Percentiles rank a stretch among this genome's conserved stretches.
These are phyloP conservation scores for Hypomyces perniciosus DNA, from an alignment of 2,329 filamentous ascomycete genomes.

Conservation along the genomic window DNA sequence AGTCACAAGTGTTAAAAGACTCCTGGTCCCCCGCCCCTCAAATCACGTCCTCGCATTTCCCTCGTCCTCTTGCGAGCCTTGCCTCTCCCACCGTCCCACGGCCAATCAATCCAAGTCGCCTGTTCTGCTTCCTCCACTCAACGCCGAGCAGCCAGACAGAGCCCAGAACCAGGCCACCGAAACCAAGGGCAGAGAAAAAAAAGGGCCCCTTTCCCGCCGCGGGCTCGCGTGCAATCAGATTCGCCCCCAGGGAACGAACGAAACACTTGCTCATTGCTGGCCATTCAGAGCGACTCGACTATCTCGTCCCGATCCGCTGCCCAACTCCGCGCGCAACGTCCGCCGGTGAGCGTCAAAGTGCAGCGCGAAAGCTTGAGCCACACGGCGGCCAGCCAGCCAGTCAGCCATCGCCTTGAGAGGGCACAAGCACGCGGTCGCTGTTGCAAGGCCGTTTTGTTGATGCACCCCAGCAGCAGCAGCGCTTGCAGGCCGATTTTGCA, in stretches of 20 bases:
- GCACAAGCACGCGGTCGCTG: not conserved
- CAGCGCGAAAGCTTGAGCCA: not conserved
- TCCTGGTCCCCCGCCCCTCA: conserved; percentile 40
- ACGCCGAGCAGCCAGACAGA: conserved; percentile 11
- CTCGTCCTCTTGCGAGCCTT: conserved; percentile 33
- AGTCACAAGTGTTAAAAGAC: conserved; percentile 43
- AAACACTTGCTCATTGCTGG: conserved; percentile 16
- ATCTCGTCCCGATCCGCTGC: conserved; percentile 16
- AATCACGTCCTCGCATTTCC: conserved; percentile 45
- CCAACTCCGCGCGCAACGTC: conserved; percentile 11
- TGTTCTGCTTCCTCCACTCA: conserved; percentile 30
- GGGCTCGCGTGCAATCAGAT: conserved; percentile 20
- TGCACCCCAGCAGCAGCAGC: not conserved
- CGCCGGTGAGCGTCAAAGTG: not conserved
- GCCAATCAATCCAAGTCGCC: conserved; percentile 42
- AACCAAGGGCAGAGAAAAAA: conserved; percentile 11
- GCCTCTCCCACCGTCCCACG: conserved; percentile 30
- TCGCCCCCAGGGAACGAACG: conserved; percentile 12
- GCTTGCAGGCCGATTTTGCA: not conserved
- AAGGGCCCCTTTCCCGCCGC: conserved; percentile 13
- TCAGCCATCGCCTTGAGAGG: conserved; percentile 1
- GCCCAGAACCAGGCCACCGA: conserved; percentile 1
- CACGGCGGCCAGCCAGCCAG: not conserved
- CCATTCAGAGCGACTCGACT: conserved; percentile 19
- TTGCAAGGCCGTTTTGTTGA: not conserved